Conservation (phyloP, 2,329 filamentous ascomycete species). For the Colletotrichum sp. region DNA sequence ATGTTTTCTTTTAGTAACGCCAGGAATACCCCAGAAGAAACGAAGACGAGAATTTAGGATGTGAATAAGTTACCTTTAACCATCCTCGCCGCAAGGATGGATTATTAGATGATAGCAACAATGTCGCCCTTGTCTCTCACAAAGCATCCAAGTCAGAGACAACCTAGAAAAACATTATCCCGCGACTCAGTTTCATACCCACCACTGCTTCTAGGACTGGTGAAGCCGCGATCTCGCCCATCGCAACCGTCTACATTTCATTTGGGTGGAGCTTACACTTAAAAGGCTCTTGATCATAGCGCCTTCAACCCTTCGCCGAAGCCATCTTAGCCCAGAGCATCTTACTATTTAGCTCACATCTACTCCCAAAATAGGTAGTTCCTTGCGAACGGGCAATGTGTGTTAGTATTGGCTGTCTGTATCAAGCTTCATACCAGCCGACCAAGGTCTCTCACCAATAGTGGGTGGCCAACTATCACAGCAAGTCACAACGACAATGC, state of each 20-base stretch:
- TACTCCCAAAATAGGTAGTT: fast-evolving
- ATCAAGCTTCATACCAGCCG: fast-evolving
- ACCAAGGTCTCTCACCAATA: fast-evolving
- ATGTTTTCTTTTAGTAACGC: no score
- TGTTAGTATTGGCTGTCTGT: fast-evolving
- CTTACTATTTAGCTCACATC: neutral
- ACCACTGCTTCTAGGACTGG: no score
- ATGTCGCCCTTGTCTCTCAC: no score
- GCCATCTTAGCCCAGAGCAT: fast-evolving
- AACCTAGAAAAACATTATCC: neutral
- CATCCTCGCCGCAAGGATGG: no score
- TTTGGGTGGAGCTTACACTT: neutral
- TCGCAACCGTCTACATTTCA: neutral
- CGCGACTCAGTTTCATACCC: no score
- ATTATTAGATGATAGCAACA: no score
- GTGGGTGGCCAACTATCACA: fast-evolving
- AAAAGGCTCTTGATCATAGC: neutral
- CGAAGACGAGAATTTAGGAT: no score
- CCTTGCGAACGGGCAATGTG: no score
- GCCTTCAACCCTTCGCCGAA: neutral
- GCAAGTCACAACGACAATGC: neutral
- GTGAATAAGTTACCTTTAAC: no score
- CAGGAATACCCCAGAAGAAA: no score
- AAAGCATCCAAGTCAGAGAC: no score
- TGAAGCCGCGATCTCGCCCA: no score